Base-by-base conservation (phyloP, 2,329 filamentous ascomycete genomes). In the Fusarium chaquense region DNA sequence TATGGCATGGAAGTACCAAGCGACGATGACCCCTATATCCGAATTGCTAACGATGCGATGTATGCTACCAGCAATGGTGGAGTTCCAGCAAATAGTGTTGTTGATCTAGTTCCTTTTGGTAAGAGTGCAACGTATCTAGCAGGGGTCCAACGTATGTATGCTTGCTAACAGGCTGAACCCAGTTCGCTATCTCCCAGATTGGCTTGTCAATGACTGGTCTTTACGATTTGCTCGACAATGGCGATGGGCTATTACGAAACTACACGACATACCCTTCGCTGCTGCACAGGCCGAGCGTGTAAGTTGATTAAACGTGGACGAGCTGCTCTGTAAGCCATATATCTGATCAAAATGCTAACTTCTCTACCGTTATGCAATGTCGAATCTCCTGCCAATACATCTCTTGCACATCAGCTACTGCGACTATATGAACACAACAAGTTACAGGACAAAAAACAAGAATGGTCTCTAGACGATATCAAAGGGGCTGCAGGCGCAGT, bases 401-500 rank as follows among this genome's bases (percentile, higher is more conserved):
- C 76, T 40, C 47, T 77, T 10, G 75, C 74, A 30, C 72, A 77
- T 32, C 63, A 67, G 35, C 57, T 77, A n/a, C 58, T 77, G 12
- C 58, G 51, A 8, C 33, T 59, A 20, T 60, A 75, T 45, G 68
- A 53, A 18, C 35, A 57, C 3, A 74, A 69, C 16, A 58, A 74
- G 28, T 38, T 35, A 10, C 46, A 52, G 8, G 65, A 58, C 2
- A 45, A 52, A 11, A 54, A 64, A 13, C 64, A 73, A 55, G 62
- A 70, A n/a, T 76, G 74, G 74, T 63, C 79, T 1, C 73, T 82
- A 18, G 79, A 79, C 16, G 83, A 85, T 65, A 83, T 86, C 71
- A 84, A 85, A 72, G 84, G 84, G 30, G 83, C 84, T 5, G 80
- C 83, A 3, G 84, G 82, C 0, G 82, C 84, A 9, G 79, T 85